Evolutionary conservation across 2,329 filamentous ascomycete species (phyloP).

Genomic region (Paracoccidioides lutzii): DNA sequence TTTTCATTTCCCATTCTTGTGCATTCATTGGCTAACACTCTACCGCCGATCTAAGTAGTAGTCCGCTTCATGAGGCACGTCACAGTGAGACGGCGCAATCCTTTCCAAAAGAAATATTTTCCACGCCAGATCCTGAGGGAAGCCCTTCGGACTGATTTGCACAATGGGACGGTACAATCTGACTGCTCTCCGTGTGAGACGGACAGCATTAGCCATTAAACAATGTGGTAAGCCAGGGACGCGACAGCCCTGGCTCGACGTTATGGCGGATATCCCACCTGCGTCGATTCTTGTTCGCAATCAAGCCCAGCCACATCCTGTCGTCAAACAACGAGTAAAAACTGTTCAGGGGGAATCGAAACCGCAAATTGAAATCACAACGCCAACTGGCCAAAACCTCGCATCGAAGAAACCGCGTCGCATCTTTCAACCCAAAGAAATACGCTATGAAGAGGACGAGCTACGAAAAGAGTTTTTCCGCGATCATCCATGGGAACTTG

Average conservation of each 20-base stretch:
- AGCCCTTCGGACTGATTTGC: not conserved
- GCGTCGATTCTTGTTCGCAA: slow-evolving; percentile 47
- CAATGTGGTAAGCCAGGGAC: slow-evolving; percentile 23
- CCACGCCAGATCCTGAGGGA: not conserved
- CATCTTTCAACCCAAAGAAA: slow-evolving; percentile 65
- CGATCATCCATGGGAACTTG: slow-evolving; percentile 96
- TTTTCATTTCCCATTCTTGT: not conserved
- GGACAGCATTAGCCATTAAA: slow-evolving; percentile 28
- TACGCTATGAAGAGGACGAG: slow-evolving; percentile 71
- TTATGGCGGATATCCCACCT: slow-evolving; percentile 46
- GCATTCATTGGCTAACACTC: not conserved
- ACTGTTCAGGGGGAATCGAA: slow-evolving; percentile 13
- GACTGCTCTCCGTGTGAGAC: slow-evolving; percentile 34
- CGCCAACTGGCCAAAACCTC: slow-evolving; percentile 20
- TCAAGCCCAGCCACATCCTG: slow-evolving; percentile 36
- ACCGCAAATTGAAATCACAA: slow-evolving; percentile 26
- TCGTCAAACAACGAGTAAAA: slow-evolving; percentile 26
- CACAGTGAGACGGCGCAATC: not conserved
- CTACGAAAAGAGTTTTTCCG: slow-evolving; percentile 72
- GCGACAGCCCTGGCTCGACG: slow-evolving; percentile 42
- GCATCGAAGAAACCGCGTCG: slow-evolving; percentile 54
- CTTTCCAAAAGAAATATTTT: not conserved
- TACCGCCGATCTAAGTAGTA: too few relatives aligned
- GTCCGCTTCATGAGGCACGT: not conserved
- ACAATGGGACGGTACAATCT: slow-evolving; percentile 36